Conservation (phyloP, 179 eudicot species). For the Corrigiola litoralis region DNA sequence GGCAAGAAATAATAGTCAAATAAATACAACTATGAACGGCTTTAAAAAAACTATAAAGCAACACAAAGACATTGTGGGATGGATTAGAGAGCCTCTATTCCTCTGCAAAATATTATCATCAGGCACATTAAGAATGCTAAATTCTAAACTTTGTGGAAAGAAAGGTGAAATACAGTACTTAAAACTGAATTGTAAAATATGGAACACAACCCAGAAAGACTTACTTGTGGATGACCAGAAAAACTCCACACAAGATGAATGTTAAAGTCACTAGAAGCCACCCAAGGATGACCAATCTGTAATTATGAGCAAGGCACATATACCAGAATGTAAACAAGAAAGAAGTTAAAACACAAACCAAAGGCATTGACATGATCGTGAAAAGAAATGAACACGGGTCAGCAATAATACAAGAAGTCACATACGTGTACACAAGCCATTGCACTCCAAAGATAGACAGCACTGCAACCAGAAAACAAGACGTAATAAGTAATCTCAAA, state of each 20-base stretch:
- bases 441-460: slow-evolving; percentile 52
- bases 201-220: slow-evolving; percentile 12
- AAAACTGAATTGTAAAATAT: not conserved
- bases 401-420: not conserved
- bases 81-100: too few species aligned
- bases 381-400: not conserved
- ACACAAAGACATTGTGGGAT: too few species aligned
- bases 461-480: slow-evolving; percentile 43
- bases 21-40: too few species aligned
- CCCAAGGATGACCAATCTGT: slow-evolving; percentile 57
- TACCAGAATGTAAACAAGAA: not conserved
- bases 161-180: not conserved
- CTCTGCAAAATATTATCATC: too few species aligned
- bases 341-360: not conserved
- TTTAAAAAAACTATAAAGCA: too few species aligned
- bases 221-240: slow-evolving; percentile 66
- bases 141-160: not conserved
- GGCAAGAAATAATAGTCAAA: too few species aligned
- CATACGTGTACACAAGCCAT: slow-evolving; percentile 62
- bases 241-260: slow-evolving; percentile 53
- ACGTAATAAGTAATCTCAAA: not conserved
- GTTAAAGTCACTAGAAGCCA: slow-evolving; percentile 64
- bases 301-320: slow-evolving; percentile 12
- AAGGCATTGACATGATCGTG: not conserved
- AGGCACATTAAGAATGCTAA: not conserved